Evolutionary conservation across 306 rosid genomes (phyloP), one percentile per base, ranked within the genome.

Genomic region (Fragaria ananassa): DNA sequence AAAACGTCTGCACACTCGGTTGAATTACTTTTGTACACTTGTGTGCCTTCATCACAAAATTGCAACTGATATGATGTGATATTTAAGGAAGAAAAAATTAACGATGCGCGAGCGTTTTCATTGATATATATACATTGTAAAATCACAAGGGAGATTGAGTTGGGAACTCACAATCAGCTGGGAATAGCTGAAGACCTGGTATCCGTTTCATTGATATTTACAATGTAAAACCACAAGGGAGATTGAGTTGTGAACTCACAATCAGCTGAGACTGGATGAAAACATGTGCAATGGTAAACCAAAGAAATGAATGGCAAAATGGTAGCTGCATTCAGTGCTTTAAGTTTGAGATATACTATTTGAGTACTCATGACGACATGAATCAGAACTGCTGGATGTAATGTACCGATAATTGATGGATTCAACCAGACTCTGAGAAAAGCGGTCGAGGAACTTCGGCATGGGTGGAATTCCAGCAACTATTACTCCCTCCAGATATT

Each of bases 381-480:
- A 72, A 72, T 14, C 73, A 5, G 35, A 51, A 18, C 15, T 27
- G 19, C 53, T 34, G 64, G 74, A 54, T 68, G 34, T 39, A 27
- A 27, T 41, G 53, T 12, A 6, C 60, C 6, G 17, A 10, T 57
- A 73, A 41, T 41, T 6, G 46, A 57, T 73, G 76, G 56, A 25
- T 18, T 23, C 68, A 12, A 8, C 68, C 1, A 41, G 77, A 73
- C 77, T 73, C 54, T 57, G 58, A 1, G 56, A 73, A 73, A 73
- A 73, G 1, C 68, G 23, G 68, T 73, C 68, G 3, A 73, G 68
- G 54, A 73, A 73, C 41, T 57, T 47, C 12, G 85, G 81, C 53
- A 78, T 10, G 8, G 83, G 87, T 8, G 87, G 85, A 5, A 84
- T 13, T 19, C 62, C 78, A 27, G 79, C 76, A 10, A 74, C 71